Evolutionary conservation across 331 rosid genomes (phyloP).

Genomic region (Quercus lobata): DNA sequence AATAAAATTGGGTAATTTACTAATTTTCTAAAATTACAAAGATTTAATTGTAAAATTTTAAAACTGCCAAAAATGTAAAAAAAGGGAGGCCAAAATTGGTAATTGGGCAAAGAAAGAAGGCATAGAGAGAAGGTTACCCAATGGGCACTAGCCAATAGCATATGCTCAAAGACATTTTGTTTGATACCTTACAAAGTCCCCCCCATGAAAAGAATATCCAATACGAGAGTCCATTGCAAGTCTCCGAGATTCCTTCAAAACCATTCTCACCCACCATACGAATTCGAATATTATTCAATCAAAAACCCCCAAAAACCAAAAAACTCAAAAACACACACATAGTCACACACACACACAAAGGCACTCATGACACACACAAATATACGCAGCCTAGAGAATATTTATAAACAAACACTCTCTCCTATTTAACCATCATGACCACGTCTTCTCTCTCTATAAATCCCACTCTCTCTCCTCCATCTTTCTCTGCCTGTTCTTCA

Average conservation of each 20-base stretch:
- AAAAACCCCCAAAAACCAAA: background rate
- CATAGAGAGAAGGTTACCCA: background rate
- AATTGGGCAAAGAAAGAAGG: background rate
- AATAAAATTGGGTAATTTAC: no score
- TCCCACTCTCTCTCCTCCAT: slow-evolving; percentile 62
- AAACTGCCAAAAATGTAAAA: no score
- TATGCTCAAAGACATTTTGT: slow-evolving; percentile 38
- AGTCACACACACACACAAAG: background rate
- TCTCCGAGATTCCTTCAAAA: slow-evolving; percentile 20
- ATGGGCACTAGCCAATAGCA: slow-evolving; percentile 29
- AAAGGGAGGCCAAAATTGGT: no score
- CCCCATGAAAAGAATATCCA: slow-evolving; percentile 52
- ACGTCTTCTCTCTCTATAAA: slow-evolving; percentile 53
- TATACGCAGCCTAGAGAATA: background rate
- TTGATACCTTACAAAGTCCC: slow-evolving; percentile 35
- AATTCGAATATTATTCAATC: background rate
- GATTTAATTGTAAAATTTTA: no score
- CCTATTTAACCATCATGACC: slow-evolving; percentile 33
- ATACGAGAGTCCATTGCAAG: background rate
- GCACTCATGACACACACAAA: background rate
- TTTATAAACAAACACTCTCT: slow-evolving; percentile 11
- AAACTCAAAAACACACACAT: background rate
- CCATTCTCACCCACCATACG: background rate
- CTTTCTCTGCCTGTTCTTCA: slow-evolving; percentile 30
- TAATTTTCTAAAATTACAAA: no score